Evolutionary conservation across 2,329 filamentous ascomycete genomes (phyloP), one percentile per base, ranked within the genome.

Genomic region (Diaporthe amygdali): DNA sequence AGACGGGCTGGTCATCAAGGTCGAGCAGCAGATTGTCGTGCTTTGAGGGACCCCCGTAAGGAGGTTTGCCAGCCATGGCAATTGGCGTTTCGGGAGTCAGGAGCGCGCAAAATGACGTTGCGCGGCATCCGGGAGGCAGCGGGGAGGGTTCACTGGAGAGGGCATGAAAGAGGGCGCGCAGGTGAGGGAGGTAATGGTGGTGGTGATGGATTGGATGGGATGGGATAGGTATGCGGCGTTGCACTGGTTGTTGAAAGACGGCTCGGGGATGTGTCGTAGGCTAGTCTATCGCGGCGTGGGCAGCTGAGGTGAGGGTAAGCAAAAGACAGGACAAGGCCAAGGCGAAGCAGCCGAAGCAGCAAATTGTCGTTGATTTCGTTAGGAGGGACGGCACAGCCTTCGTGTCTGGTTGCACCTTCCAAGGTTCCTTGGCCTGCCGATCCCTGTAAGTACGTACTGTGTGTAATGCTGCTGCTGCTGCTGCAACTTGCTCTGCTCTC

Each of bases 11-110:
- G 78, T 92, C 90, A 77, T 93, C 91, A 75, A 94, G 86, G 81
- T 95, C 93, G 79, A 95, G 90, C 71, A 95, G 87, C 73, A 94
- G 88, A 79, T 92, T 88, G 79, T 90, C 83, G 76, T 83, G 82
- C 76, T 79, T 81, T 74, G 85, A 84, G 76, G 86, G 81, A 77
- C 82, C 86, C 79, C 85, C 86, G 74, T 84, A 84, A 78, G 85
- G 85, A 79, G 85, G 85, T 84, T 86, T 84, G 81, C 89, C 89
- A 83, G 89, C 86, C 90, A 92, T 92, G 37, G 64, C 51, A 54
- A 37, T 66, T 71, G 71, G 64, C 56, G 63, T 15, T 61, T 56
- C 63, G 32, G 39, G 39, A 70, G 41, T 68, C 55, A 71, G 49
- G 71, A 59, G 66, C 66, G 59, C 59, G 59, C 59, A 56, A 32